Evolutionary conservation across 768 basidiomycete species (phyloP).

Genomic region (Rhodotorula taiwanensis): DNA sequence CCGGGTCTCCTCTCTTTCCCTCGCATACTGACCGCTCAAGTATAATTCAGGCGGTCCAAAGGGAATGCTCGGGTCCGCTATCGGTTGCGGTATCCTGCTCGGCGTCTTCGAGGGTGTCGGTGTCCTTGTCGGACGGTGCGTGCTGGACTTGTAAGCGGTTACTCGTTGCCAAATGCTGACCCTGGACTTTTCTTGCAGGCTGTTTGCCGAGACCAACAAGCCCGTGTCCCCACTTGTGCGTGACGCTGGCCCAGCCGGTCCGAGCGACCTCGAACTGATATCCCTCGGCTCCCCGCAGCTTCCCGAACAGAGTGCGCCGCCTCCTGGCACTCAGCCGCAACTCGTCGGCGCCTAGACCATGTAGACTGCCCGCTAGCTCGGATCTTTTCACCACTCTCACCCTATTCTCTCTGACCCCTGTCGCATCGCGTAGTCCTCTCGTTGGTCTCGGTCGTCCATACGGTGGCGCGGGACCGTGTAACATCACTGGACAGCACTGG

Average conservation of each 20-base stretch:
- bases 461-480: no score
- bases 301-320: slow-evolving; percentile 21
- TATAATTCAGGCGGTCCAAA: slow-evolving; percentile 70
- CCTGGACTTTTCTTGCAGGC: background rate
- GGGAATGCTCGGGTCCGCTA: slow-evolving; percentile 82
- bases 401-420: background rate
- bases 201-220: slow-evolving; percentile 38
- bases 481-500: no score
- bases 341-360: slow-evolving; percentile 13
- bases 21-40: slow-evolving; percentile 9
- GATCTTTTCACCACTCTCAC: background rate
- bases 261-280: background rate
- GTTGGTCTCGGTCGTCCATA: no score
- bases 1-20: no score
- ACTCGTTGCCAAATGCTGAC: no score
- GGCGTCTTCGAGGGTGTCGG: slow-evolving; percentile 94
- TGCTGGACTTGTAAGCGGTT: background rate
- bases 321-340: slow-evolving; percentile 13
- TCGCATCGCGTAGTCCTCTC: slow-evolving; percentile 1
- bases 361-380: background rate
- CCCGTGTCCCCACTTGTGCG: slow-evolving; percentile 27
- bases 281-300: background rate
- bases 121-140: slow-evolving; percentile 67
- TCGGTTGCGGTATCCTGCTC: slow-evolving; percentile 90
- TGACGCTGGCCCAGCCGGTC: background rate